Evolutionary conservation across 2,329 filamentous ascomycete species (phyloP).

Genomic region (Aspergillus ibericus): DNA sequence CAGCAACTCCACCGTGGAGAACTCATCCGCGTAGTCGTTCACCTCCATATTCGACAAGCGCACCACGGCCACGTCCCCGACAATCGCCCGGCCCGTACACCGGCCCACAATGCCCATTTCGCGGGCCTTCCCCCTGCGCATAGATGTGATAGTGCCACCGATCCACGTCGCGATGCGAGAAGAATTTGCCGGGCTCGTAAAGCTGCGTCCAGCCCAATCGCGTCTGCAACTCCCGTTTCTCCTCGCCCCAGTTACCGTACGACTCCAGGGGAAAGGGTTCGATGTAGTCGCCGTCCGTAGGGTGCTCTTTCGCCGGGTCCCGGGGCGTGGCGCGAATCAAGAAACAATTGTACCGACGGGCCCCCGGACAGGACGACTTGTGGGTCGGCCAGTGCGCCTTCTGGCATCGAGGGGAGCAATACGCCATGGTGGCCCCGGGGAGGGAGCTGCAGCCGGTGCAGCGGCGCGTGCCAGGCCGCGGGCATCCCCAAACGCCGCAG

Average conservation of each 20-base stretch:
- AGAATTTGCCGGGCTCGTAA: slow-evolving; percentile 8
- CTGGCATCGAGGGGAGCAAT: slow-evolving; percentile 9
- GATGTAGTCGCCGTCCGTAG: slow-evolving; percentile 8
- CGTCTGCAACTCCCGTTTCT: background rate
- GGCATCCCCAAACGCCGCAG: background rate
- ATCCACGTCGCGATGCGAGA: slow-evolving; percentile 1
- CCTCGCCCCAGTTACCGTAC: slow-evolving; percentile 5
- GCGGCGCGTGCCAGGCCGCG: slow-evolving; percentile 1
- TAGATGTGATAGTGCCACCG: slow-evolving; percentile 9
- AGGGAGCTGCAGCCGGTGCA: background rate
- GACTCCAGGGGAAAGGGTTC: slow-evolving; percentile 4
- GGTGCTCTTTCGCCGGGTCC: background rate
- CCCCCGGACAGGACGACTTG: background rate
- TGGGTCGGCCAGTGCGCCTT: background rate
- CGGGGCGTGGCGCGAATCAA: slow-evolving; percentile 1
- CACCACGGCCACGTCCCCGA: slow-evolving; percentile 2
- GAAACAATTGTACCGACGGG: slow-evolving; percentile 5
- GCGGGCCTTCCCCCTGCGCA: background rate
- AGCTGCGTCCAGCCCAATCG: background rate
- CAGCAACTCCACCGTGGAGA: background rate
- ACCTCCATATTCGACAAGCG: background rate
- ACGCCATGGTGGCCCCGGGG: background rate
- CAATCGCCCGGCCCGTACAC: background rate
- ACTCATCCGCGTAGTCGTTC: background rate
- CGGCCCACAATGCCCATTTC: background rate